Evolutionary conservation across 768 basidiomycete species (phyloP).

Genomic region (Termitomyces sp.): DNA sequence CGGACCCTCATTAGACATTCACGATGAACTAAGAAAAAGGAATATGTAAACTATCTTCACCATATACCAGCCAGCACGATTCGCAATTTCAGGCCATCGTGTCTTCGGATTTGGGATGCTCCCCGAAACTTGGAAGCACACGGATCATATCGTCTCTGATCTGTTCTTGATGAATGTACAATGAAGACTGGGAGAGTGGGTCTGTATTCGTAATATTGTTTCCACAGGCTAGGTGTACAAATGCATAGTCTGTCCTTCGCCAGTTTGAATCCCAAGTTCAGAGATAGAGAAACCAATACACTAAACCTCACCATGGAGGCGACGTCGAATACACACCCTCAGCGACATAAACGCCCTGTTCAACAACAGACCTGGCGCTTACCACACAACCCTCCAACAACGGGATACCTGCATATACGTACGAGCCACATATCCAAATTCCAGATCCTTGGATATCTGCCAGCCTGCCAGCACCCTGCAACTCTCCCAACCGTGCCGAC

Average conservation of each 20-base stretch:
- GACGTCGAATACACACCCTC: constrained; percentile 27
- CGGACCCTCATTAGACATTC: constrained; percentile 49
- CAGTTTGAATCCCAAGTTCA: too few species aligned
- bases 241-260: not conserved
- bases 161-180: not conserved
- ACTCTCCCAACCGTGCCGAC: constrained; percentile 34
- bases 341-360: constrained; percentile 35
- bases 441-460: constrained; percentile 33
- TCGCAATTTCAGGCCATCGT: not conserved
- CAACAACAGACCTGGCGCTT: constrained; percentile 58
- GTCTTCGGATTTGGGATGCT: not conserved
- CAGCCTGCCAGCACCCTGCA: constrained; percentile 48
- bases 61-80: constrained; percentile 9
- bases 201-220: not conserved
- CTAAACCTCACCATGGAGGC: constrained; percentile 11
- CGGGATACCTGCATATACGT: constrained; percentile 69
- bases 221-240: not conserved
- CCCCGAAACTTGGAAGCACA: not conserved
- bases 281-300: too few species aligned
- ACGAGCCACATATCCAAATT: constrained; percentile 72
- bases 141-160: not conserved
- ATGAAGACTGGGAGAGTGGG: too few species aligned
- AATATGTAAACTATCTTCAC: constrained; percentile 33
- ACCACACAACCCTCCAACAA: constrained; percentile 78
- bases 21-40: constrained; percentile 66